Percentiles rank a stretch among this genome's conserved stretches.
Conservation (phyloP, 208 protist genomes). For the Herpetomonas samuelpessoai region DNA sequence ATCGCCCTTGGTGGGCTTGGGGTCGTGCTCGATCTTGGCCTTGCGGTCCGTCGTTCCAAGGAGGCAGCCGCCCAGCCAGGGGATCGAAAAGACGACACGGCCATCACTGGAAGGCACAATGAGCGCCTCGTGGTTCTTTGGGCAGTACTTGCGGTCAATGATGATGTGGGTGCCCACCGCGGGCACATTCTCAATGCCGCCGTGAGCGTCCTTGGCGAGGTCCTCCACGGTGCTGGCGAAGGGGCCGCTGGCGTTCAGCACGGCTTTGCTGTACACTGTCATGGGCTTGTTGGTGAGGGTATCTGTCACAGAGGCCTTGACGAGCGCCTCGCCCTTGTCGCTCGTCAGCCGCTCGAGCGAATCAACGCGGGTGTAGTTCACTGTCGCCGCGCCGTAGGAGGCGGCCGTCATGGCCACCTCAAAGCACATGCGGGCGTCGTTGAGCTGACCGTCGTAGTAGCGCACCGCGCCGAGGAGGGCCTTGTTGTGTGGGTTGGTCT, state of each 20-base stretch:
- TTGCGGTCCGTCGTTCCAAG: conserved; percentile 93
- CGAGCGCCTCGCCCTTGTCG: conserved; percentile 39
- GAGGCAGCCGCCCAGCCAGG: conserved; percentile 92
- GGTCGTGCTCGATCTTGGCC: conserved; percentile 61
- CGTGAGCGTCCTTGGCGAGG: conserved; percentile 50
- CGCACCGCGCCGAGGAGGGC: conserved; percentile 87
- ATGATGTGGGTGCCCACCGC: conserved; percentile 85
- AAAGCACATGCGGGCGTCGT: conserved; percentile 96
- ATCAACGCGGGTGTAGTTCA: conserved; percentile 91
- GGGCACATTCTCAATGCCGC: conserved; percentile 61
- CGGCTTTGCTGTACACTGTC: conserved; percentile 75
- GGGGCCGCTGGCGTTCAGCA: conserved; percentile 92
- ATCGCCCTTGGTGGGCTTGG: conserved; percentile 54
- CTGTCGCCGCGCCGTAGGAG: conserved; percentile 84
- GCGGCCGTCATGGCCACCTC: conserved; percentile 92
- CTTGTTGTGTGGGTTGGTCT: conserved; percentile 45
- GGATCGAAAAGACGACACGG: conserved; percentile 92
- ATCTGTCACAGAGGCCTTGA: conserved; percentile 82
- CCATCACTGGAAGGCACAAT: conserved; percentile 91
- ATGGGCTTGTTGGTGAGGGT: conserved; percentile 58
- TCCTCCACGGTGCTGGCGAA: conserved; percentile 83
- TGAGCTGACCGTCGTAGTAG: conserved; percentile 96
- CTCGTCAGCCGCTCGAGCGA: conserved; percentile 51
- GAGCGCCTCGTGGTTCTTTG: conserved; percentile 67
- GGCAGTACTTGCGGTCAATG: conserved; percentile 80